Evolutionary conservation across 768 basidiomycete genomes (phyloP), one percentile per base, ranked within the genome.

Genomic region (Lentinula boryana): DNA sequence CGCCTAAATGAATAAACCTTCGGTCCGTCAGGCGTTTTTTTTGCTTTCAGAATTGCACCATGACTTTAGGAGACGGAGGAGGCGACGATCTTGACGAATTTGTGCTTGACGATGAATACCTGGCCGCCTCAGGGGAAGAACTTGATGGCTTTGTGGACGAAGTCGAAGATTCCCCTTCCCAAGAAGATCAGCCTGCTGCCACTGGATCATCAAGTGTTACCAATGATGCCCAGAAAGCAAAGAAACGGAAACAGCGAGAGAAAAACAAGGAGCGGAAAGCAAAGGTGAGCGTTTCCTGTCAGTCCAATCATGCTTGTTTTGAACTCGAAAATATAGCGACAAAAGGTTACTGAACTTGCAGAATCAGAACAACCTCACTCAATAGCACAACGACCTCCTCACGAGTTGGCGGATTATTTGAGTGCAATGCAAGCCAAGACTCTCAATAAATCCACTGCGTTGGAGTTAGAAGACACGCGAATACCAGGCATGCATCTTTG

Each of bases 61-160:
- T 53, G 31, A 33, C 15, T 33, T 32, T 38, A 35, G n/a, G 50
- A 9, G 8, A 9, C 6, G 31, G 8, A 53, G 78, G 77, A 63
- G 86, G 87, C 46, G 90, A 95, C 77, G 91, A 91, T 77, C 79
- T 95, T 18, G 90, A 94, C 70, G 88, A 93, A 64, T 92, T 88
- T 68, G 76, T 88, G 55, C 80, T 80, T 35, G 87, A 43, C 23
- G 55, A 94, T 63, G 86, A 87, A 48, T 75, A 83, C 13, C 81
- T 89, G 0, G 86, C 84, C 0, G 73, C 82, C 13, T 87, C 85
- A 0, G 87, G 78, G 10, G 86, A 84, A 50, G 89, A 89, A 63
- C 70, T 71, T 0, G 69, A 63, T 49, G 65, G 64, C 6, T 62
- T 49, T 9, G 44, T 35, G 16, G 56, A 40, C 12, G 40, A 36